Evolutionary conservation across 768 basidiomycete genomes (phyloP).

Genomic region (Lactifluus subvellereus): DNA sequence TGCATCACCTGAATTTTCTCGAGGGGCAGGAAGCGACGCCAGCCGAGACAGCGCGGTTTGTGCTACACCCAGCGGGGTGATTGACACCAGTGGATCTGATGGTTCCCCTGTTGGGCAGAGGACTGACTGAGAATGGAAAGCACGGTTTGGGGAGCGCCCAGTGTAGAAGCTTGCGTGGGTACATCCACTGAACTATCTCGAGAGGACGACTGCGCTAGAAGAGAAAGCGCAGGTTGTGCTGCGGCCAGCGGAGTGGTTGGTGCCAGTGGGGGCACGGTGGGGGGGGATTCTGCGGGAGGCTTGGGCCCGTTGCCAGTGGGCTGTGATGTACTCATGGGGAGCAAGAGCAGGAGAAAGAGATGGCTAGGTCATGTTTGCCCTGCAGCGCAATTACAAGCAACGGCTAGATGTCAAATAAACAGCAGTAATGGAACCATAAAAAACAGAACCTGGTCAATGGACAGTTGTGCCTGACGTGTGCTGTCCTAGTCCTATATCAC

Average conservation of each 20-base stretch:
- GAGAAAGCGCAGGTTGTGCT: neutral
- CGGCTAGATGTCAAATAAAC: neutral
- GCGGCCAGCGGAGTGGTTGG: neutral
- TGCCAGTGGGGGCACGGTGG: neutral
- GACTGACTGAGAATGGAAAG: neutral
- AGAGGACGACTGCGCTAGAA: neutral
- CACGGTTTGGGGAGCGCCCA: neutral
- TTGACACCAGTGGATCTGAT: neutral
- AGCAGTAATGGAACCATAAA: constrained; percentile 9
- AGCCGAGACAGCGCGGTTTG: neutral
- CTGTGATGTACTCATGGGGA: neutral
- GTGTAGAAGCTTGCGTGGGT: neutral
- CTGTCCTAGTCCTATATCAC: no score
- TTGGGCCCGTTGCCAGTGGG: neutral
- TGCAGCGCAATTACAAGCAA: neutral
- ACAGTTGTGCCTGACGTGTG: neutral
- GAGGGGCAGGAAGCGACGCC: neutral
- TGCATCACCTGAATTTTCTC: neutral
- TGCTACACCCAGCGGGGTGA: neutral
- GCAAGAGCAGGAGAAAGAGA: neutral
- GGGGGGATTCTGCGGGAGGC: neutral
- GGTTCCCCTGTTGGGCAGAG: neutral
- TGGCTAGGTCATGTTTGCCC: neutral
- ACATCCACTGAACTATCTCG: neutral
- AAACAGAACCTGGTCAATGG: no score